These are phyloP conservation scores for Osmanthus fragrans DNA, from an alignment of 257 asterid species.

Conservation along the genomic window DNA sequence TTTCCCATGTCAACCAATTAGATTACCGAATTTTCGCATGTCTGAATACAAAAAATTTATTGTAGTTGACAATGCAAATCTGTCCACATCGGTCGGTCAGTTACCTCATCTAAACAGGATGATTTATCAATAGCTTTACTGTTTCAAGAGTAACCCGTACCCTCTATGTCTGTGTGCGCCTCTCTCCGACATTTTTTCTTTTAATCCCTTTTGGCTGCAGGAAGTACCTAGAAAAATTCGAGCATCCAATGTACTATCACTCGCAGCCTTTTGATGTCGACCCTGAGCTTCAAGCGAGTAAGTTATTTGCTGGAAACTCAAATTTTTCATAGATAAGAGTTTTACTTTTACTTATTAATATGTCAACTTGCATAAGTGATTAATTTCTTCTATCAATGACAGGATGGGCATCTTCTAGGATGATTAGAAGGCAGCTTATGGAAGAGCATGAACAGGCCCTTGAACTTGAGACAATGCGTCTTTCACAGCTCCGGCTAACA, in stretches of 20 bases:
- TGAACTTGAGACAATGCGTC: constrained; percentile 60
- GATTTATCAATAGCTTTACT: no score
- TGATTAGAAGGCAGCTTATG: constrained; percentile 46
- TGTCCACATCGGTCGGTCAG: neutral
- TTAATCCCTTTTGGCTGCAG: constrained; percentile 36
- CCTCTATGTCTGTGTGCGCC: no score
- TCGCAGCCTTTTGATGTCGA: constrained; percentile 39
- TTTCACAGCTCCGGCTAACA: constrained; percentile 58
- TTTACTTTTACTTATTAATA: neutral
- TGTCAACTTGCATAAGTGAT: neutral
- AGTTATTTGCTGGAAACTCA: constrained; percentile 1
- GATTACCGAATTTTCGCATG: neutral
- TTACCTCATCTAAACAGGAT: neutral
- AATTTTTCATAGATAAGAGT: neutral
- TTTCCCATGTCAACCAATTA: neutral
- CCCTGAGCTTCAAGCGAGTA: constrained; percentile 58
- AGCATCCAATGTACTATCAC: constrained; percentile 46
- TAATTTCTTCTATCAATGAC: constrained; percentile 12
- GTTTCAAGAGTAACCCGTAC: no score
- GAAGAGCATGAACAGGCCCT: constrained; percentile 53
- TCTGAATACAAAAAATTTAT: neutral
- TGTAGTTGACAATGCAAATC: neutral
- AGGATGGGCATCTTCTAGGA: constrained; percentile 60
- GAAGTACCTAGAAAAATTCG: constrained; percentile 61
- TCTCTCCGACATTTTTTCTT: neutral